Evolutionary conservation across 805 yeast species (phyloP).

Genomic region (Kodamaea kaohsiungensis): DNA sequence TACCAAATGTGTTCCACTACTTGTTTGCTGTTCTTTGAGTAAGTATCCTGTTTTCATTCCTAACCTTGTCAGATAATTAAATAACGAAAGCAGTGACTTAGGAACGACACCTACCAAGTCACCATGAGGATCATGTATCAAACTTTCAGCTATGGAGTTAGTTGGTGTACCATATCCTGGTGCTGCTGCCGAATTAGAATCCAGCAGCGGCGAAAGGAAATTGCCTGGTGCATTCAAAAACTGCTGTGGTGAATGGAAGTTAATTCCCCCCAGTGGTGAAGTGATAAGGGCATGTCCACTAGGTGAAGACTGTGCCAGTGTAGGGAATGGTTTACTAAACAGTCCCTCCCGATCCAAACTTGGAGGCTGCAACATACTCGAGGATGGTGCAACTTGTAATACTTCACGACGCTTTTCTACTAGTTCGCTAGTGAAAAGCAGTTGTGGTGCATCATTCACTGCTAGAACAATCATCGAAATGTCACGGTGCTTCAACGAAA

Average conservation of each 20-base stretch:
- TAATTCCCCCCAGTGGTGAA: constrained; percentile 35
- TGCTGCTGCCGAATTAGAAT: background rate
- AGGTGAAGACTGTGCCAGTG: background rate
- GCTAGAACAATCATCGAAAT: constrained; percentile 69
- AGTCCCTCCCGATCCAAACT: background rate
- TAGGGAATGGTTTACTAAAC: constrained; percentile 3
- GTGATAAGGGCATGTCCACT: constrained; percentile 16
- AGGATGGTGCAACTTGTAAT: background rate
- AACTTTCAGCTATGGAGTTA: constrained; percentile 4
- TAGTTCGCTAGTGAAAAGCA: constrained; percentile 21
- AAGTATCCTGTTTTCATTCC: constrained; percentile 74
- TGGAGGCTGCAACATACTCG: constrained; percentile 4
- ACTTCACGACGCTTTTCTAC: constrained; percentile 1
- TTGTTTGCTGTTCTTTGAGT: constrained; percentile 37
- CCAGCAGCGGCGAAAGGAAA: constrained; percentile 31
- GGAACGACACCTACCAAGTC: constrained; percentile 61
- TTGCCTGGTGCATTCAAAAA: constrained; percentile 33
- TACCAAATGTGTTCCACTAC: constrained; percentile 25
- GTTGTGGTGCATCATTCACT: constrained; percentile 59
- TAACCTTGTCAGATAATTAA: constrained; percentile 68
- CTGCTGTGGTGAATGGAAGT: constrained; percentile 40
- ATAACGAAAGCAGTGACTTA: constrained; percentile 60
- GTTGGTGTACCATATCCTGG: constrained; percentile 1
- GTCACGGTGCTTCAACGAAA: constrained; percentile 57
- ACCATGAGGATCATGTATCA: constrained; percentile 39